Conservation (phyloP, 371 early-diverging fungal genomes). For the Massospora cicadina region DNA sequence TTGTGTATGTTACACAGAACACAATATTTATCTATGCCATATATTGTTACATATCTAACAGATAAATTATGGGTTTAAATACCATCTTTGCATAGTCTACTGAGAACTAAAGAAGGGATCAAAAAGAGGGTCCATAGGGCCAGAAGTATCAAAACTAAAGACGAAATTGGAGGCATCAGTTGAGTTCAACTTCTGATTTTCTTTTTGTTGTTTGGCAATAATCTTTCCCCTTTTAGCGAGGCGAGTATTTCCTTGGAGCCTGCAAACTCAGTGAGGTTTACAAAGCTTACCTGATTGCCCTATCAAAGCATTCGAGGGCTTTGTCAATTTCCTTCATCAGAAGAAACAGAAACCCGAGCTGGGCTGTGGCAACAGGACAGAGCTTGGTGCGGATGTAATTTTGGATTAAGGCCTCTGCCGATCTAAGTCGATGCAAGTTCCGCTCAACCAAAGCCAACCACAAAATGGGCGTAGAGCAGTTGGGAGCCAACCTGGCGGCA, state of each 20-base stretch:
- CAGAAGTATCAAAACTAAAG: background rate
- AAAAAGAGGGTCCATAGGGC: background rate
- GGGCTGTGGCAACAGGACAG: background rate
- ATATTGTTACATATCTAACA: too few relatives aligned
- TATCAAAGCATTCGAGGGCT: background rate
- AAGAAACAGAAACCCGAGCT: background rate
- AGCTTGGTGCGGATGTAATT: background rate
- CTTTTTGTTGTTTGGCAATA: background rate
- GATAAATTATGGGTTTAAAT: too few relatives aligned
- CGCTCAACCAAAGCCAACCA: background rate
- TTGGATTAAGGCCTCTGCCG: background rate
- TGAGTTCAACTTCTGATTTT: background rate
- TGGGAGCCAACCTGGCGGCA: background rate
- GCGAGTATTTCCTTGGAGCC: background rate
- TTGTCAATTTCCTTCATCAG: background rate
- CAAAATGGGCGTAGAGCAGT: background rate
- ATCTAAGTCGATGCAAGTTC: background rate
- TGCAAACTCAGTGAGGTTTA: background rate
- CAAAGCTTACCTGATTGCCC: background rate
- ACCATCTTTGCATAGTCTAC: too few relatives aligned
- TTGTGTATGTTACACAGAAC: too few relatives aligned
- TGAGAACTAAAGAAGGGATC: background rate
- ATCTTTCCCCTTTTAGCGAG: background rate
- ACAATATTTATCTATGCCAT: too few relatives aligned
- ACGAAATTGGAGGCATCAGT: background rate